Base-by-base conservation (phyloP, 768 basidiomycete genomes). In the Termitomyces sp. region DNA sequence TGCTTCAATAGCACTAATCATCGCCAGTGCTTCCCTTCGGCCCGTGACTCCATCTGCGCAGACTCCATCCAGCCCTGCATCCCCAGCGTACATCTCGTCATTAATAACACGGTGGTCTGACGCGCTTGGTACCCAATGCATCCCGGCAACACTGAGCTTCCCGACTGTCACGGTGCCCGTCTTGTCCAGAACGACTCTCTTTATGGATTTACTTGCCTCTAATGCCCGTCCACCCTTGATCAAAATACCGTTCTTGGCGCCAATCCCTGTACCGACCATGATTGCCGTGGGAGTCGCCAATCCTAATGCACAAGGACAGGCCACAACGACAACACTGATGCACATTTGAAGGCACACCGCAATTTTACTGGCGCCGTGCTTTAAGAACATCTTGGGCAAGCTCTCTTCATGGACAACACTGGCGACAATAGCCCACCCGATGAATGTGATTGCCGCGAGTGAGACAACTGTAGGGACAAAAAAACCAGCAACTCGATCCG, bases 261-360 rank as follows among this genome's bases (percentile, higher is more conserved):
- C 97, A 58, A 98, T 86, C 1, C 97, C 97, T 0, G 96, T 98
- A 18, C 97, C 97, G 34, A 98, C 97, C 97, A 98, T 98, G 73
- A 98, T 94, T 2, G 96, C 97, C 0, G 97, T 98, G 1, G 97
- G 97, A 0, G 96, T 98, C 57, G 92, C 93, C 59, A 98, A 81
- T 5, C 96, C 97, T 36, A 99, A 82, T 0, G 97, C 96, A 70
- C 97, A 99, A 0, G 97, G 97, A 72, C 97, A 99, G 22, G 97
- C 96, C 54, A 99, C 95, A 51, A 99, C 97, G 59, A 99, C 84
- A 61, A 98, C 97, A 42, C 92, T 95, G 69, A 98, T 99, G 72
- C 96, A 98, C 67, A 99, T 87, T 76, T 96, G 94, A 49, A 99
- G 78, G 70, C 95, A 98, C 15, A 96, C 89, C 7, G 92, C 91